phyloP scores from a whole-genome alignment of 2,329 filamentous ascomycete species.

The Trichoderma harzianum region DNA sequence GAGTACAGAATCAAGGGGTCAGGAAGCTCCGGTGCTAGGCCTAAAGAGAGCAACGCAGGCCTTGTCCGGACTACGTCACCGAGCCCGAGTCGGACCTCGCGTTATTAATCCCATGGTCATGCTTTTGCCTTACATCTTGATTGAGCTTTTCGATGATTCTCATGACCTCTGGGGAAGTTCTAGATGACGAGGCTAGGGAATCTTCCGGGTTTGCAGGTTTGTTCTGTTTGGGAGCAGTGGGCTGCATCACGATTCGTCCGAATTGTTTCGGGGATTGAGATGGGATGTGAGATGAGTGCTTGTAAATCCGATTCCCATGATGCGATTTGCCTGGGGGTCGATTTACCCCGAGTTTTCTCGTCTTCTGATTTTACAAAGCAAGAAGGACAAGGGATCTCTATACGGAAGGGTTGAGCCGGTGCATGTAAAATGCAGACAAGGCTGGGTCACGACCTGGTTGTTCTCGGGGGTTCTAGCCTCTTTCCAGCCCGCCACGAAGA shows the following conservation, averaged over 20 bases:
- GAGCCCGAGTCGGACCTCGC: background rate
- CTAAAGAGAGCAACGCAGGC: background rate
- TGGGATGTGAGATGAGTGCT: background rate
- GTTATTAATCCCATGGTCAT: background rate
- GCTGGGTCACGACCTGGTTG: background rate
- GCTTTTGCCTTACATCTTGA: no score
- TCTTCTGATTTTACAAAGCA: background rate
- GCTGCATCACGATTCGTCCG: background rate
- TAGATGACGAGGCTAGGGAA: conserved; percentile 13
- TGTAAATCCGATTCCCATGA: background rate
- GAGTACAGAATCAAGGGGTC: background rate
- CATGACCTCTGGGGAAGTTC: background rate
- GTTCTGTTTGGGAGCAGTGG: background rate
- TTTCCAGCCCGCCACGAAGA: background rate
- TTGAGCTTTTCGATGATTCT: background rate
- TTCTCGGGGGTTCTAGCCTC: background rate
- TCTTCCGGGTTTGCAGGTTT: conserved; percentile 5
- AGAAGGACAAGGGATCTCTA: background rate
- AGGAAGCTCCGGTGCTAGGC: conserved; percentile 6
- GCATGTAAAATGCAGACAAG: background rate
- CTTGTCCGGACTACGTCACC: background rate
- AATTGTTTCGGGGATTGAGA: background rate
- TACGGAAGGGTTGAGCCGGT: background rate
- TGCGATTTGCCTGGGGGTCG: background rate
- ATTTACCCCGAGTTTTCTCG: background rate